phyloP scores from a whole-genome alignment of 345 rosid genomes.

The Linum trigynum region DNA sequence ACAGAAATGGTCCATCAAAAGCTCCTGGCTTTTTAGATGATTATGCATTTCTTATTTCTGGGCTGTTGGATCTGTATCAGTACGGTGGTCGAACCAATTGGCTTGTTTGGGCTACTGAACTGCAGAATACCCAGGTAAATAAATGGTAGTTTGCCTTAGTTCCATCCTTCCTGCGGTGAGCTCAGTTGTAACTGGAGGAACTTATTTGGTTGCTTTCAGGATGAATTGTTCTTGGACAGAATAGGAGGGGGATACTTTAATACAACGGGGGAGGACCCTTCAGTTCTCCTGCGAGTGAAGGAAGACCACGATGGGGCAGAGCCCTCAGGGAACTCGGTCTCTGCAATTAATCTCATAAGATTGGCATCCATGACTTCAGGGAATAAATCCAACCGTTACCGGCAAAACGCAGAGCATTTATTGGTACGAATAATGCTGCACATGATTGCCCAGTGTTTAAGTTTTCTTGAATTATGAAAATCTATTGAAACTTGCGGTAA shows the following conservation, averaged over 20 bases:
- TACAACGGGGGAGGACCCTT: constrained; percentile 79
- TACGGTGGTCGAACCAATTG: constrained; percentile 52
- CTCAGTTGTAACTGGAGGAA: neutral
- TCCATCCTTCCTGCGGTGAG: neutral
- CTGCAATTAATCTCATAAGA: constrained; percentile 74
- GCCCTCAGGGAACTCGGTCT: constrained; percentile 90
- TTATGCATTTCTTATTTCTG: constrained; percentile 83
- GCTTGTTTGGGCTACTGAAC: constrained; percentile 72
- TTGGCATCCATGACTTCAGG: constrained; percentile 61
- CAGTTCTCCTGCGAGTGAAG: constrained; percentile 85
- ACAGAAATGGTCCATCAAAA: constrained; percentile 76
- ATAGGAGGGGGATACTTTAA: constrained; percentile 91
- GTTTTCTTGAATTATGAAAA: neutral
- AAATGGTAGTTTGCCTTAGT: neutral
- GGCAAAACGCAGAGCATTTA: constrained; percentile 60
- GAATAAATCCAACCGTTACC: constrained; percentile 42
- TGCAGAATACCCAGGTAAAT: constrained; percentile 76
- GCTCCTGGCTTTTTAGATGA: constrained; percentile 96
- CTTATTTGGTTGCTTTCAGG: constrained; percentile 32
- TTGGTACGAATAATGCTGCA: constrained; percentile 34
- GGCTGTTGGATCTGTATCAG: constrained; percentile 77
- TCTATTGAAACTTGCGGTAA: neutral
- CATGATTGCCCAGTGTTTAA: neutral
- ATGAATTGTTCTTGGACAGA: constrained; percentile 79
- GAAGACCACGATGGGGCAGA: constrained; percentile 98